Evolutionary conservation across 345 rosid species (phyloP).

Genomic region (Bruguiera gymnorhiza): DNA sequence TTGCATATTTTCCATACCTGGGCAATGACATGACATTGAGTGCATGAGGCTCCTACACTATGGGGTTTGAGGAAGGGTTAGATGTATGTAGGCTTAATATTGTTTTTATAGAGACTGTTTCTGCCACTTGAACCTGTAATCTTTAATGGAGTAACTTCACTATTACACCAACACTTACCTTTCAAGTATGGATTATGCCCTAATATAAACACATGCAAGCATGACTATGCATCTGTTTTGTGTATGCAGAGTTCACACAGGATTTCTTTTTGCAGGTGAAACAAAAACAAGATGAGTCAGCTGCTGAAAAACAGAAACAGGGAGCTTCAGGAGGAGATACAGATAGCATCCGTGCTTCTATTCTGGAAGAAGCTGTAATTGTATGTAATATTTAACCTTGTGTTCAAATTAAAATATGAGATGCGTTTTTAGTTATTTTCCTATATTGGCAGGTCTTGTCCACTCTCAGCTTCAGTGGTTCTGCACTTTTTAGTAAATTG

Average conservation of each 20-base stretch:
- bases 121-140: too few species aligned
- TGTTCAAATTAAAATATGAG: slow-evolving; percentile 14
- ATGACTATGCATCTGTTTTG: background rate
- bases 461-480: slow-evolving; percentile 96
- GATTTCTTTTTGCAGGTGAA: slow-evolving; percentile 56
- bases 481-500: slow-evolving; percentile 59
- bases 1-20: too few species aligned
- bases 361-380: slow-evolving; percentile 84
- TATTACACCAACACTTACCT: too few species aligned
- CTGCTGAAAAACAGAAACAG: slow-evolving; percentile 67
- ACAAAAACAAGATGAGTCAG: slow-evolving; percentile 55
- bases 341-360: slow-evolving; percentile 69
- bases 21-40: too few species aligned
- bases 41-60: too few species aligned
- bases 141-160: too few species aligned
- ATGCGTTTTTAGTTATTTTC: slow-evolving; percentile 10
- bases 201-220: too few species aligned
- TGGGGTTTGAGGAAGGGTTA: too few species aligned
- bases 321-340: slow-evolving; percentile 61
- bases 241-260: background rate
- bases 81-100: too few species aligned
- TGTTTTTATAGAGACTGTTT: too few species aligned
- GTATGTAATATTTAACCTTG: slow-evolving; percentile 40
- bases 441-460: slow-evolving; percentile 65
- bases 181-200: too few species aligned